Percentiles rank a stretch among this genome's conserved stretches.
Conservation (phyloP, 768 basidiomycete species). For the Grammothele lineata region DNA sequence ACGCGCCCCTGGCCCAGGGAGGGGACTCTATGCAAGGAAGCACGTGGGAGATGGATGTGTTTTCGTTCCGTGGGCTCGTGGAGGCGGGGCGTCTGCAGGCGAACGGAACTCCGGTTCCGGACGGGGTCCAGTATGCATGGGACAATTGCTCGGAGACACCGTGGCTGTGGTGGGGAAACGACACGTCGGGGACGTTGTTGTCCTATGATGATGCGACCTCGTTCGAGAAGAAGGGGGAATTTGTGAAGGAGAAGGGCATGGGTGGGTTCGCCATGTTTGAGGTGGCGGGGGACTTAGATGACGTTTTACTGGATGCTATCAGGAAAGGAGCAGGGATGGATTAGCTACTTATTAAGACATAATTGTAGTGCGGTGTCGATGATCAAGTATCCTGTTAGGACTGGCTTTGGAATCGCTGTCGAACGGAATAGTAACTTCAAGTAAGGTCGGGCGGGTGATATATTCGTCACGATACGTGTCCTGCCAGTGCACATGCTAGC, state of each 20-base stretch:
- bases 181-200: slow-evolving; percentile 22
- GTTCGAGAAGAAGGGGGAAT: slow-evolving; percentile 36
- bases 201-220: slow-evolving; percentile 29
- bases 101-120: slow-evolving; percentile 36
- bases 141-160: slow-evolving; percentile 32
- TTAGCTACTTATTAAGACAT: no score
- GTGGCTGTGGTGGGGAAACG: slow-evolving; percentile 22
- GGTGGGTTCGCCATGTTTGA: slow-evolving; percentile 43
- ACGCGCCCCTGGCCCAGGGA: slow-evolving; percentile 37
- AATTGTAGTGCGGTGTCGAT: no score
- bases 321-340: slow-evolving; percentile 9
- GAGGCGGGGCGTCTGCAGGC: slow-evolving; percentile 46
- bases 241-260: slow-evolving; percentile 28
- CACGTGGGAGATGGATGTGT: slow-evolving; percentile 40
- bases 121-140: slow-evolving; percentile 39
- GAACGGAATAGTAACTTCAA: no score
- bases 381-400: no score
- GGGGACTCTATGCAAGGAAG: slow-evolving; percentile 34
- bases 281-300: slow-evolving; percentile 34
- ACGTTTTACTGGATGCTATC: slow-evolving; percentile 10
- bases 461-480: no score
- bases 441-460: no score
- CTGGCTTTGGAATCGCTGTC: no score
- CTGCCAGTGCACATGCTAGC: no score
- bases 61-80: slow-evolving; percentile 57